Base-by-base conservation (phyloP, 352 stramenopile genomes). In the Phytophthora citrophthora region DNA sequence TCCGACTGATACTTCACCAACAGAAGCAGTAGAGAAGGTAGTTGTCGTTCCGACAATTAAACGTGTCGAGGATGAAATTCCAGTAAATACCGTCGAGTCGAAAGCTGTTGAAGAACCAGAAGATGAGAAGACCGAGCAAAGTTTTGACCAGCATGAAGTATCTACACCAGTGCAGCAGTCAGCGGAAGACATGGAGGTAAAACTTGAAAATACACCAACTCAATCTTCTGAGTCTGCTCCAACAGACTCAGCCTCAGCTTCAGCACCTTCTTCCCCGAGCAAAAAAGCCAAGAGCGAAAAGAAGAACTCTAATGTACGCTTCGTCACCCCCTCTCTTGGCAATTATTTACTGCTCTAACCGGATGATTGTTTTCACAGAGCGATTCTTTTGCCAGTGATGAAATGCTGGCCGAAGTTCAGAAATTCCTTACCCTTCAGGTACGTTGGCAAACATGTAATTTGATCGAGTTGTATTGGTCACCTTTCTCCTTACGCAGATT, bases 371-470 rank as follows among this genome's bases (percentile, higher is more conserved):
- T 51, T 45, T 27, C 45, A n/a, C 58, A 72, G 64, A 70, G 54
- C 11, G 69, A 79, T 1, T 77, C 75, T 5, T 71, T 74, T 41
- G 38, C 55, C 15, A 62, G 24, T 10, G 73, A 74, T 0, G 64
- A 79, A 39, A 48, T 59, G 3, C 54, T 86, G 2, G 5, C 2
- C 5, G 27, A 69, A 39, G 54, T 86, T 4, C 57, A 86, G 34
- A 47, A 48, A 6, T 86, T 80, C 45, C 59, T 86, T 20, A 66
- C 54, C 0, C 38, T 61, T 26, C 72, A 86, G 64, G 76, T 86
- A 58, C 4, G 52, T 38, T 13, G 15, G 20, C 20, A 29, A 29
- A 29, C 2, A 29, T 29, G 20, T 20, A 20, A 20, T 20, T 2
- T 29, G 4, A 29, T 29, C 26, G 26, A 29, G 26, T 29, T 29